These are phyloP conservation scores for Naegleria gruberi DNA, from an alignment of 208 protist species.

Conservation along the genomic window DNA sequence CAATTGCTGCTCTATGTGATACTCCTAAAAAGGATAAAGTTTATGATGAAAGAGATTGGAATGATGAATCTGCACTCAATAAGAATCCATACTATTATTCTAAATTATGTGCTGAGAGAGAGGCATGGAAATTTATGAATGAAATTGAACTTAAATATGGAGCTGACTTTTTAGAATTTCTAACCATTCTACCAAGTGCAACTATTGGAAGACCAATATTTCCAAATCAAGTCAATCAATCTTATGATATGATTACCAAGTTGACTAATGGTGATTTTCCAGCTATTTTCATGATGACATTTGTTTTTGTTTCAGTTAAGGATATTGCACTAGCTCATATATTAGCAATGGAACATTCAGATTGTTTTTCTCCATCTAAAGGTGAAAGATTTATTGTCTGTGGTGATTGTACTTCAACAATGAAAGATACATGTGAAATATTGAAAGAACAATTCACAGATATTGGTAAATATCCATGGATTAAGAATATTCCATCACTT, in stretches of 20 bases:
- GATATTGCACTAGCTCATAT: conserved; percentile 5
- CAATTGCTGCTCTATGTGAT: not conserved
- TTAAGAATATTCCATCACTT: not conserved
- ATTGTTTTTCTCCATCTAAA: not conserved
- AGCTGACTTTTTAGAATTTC: not conserved
- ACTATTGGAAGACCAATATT: not conserved
- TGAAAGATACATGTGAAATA: not conserved
- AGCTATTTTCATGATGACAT: not conserved
- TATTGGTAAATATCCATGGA: not conserved
- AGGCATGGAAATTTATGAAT: not conserved
- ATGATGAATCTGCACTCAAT: not conserved
- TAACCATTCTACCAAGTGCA: not conserved
- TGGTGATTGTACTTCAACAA: not conserved
- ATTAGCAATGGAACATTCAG: not conserved
- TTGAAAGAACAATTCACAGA: not conserved
- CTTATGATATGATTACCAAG: not conserved
- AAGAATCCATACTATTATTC: not conserved
- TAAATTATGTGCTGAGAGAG: not conserved
- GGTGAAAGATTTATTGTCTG: not conserved
- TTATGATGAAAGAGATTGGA: not conserved
- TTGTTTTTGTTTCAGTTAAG: not conserved
- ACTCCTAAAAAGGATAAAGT: not conserved
- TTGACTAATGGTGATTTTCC: not conserved
- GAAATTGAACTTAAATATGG: not conserved
- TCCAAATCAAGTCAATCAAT: not conserved